phyloP scores from a whole-genome alignment of 345 rosid species.

The Dovyalis caffra region DNA sequence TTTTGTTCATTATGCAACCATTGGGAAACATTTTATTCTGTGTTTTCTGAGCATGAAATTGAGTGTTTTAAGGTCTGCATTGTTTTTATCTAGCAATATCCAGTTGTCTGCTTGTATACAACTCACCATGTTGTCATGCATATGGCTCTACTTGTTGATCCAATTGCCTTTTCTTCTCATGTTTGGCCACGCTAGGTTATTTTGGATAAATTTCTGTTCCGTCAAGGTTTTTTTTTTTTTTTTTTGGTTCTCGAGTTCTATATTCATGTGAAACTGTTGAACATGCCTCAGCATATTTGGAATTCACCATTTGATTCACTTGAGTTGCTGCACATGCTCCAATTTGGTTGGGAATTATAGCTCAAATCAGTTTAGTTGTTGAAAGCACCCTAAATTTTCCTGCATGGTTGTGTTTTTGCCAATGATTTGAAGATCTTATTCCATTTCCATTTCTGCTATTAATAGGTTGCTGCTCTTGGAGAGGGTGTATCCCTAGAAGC shows the following conservation, averaged over 20 bases:
- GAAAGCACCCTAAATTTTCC: not conserved
- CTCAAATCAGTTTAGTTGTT: not conserved
- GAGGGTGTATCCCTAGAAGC: conserved; percentile 97
- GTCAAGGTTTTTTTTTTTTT: not conserved
- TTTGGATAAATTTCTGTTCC: not conserved
- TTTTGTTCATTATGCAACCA: not conserved
- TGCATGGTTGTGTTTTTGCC: not conserved
- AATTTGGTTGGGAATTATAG: not conserved
- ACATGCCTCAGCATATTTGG: not conserved
- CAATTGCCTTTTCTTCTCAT: not conserved
- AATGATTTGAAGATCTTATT: not conserved
- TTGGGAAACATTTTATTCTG: not conserved
- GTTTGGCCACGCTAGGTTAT: not conserved
- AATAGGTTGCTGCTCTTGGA: conserved; percentile 95
- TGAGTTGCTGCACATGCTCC: not conserved
- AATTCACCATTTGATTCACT: not conserved
- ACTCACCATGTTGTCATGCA: not conserved
- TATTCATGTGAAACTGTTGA: not conserved
- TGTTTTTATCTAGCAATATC: not conserved
- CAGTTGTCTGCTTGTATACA: not conserved
- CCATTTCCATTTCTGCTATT: conserved; percentile 12
- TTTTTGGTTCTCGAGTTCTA: not conserved
- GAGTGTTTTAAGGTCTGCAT: not conserved
- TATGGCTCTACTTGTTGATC: not conserved
- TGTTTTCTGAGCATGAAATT: not conserved